phyloP scores from a whole-genome alignment of 768 basidiomycete genomes.

The Brasilioporus rufonigricans region DNA sequence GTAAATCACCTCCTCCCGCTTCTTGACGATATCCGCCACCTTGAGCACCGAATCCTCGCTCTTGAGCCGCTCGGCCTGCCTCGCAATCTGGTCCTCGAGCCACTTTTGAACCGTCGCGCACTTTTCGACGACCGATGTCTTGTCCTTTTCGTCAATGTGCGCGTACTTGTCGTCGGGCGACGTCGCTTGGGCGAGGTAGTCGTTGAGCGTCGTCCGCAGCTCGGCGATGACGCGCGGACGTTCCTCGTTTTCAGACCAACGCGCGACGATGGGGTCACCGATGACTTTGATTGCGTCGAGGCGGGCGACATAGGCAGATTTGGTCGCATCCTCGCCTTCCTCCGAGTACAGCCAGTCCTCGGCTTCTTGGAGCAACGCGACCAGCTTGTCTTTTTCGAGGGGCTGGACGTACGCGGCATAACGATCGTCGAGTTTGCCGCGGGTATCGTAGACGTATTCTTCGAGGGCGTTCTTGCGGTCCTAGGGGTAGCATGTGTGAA shows the following conservation, averaged over 20 bases:
- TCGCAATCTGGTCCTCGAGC: slow-evolving; percentile 88
- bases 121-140: slow-evolving; percentile 83
- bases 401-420: slow-evolving; percentile 74
- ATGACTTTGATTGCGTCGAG: slow-evolving; percentile 81
- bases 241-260: slow-evolving; percentile 81
- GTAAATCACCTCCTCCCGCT: slow-evolving; percentile 89
- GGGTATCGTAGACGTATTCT: slow-evolving; percentile 97
- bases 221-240: slow-evolving; percentile 68
- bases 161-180: slow-evolving; percentile 80
- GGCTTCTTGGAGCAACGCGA: slow-evolving; percentile 66
- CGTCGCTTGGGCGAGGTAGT: slow-evolving; percentile 79
- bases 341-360: slow-evolving; percentile 99
- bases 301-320: slow-evolving; percentile 87
- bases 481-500: slow-evolving; percentile 36
- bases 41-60: slow-evolving; percentile 84
- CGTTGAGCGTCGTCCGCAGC: slow-evolving; percentile 87
- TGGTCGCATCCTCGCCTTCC: slow-evolving; percentile 92
- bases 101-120: slow-evolving; percentile 89
- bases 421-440: slow-evolving; percentile 86
- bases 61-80: slow-evolving; percentile 88
- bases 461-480: slow-evolving; percentile 98
- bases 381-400: slow-evolving; percentile 75
- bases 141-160: slow-evolving; percentile 90
- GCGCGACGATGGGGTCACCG: slow-evolving; percentile 83
- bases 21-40: slow-evolving; percentile 81